Conservation (phyloP, 2,329 filamentous ascomycete species). For the Fusarium longipes region DNA sequence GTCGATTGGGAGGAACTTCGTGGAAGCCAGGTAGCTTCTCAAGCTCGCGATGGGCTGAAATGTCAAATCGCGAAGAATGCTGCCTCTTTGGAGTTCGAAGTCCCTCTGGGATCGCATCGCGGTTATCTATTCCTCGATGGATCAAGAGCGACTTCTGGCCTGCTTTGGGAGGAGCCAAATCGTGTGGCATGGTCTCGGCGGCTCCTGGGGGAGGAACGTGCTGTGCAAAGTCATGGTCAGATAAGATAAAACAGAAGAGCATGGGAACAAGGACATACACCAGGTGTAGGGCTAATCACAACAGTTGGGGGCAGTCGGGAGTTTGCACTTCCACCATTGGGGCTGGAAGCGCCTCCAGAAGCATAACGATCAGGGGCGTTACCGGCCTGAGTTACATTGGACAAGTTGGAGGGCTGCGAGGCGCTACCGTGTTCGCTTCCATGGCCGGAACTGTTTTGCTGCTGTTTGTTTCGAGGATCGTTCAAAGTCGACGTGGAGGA, state of each 20-base stretch:
- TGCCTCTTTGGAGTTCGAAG: slow-evolving; percentile 95
- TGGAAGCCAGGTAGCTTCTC: slow-evolving; percentile 98
- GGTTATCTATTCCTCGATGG: slow-evolving; percentile 87
- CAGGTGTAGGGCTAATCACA: slow-evolving; percentile 92
- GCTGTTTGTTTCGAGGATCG: slow-evolving; percentile 86
- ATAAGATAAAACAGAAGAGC: background rate
- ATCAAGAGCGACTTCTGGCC: slow-evolving; percentile 89
- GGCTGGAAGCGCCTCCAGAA: slow-evolving; percentile 50
- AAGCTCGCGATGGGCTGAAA: slow-evolving; percentile 94
- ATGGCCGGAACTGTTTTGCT: slow-evolving; percentile 63
- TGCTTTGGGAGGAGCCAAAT: slow-evolving; percentile 92
- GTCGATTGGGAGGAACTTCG: slow-evolving; percentile 92
- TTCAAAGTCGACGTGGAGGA: slow-evolving; percentile 90
- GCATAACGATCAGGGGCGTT: slow-evolving; percentile 58
- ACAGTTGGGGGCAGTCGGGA: slow-evolving; percentile 80
- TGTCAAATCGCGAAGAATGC: slow-evolving; percentile 97
- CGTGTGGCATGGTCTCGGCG: slow-evolving; percentile 97
- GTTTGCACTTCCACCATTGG: slow-evolving; percentile 51
- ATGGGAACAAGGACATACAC: slow-evolving; percentile 67
- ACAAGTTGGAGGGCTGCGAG: slow-evolving; percentile 55
- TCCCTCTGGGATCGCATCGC: slow-evolving; percentile 90
- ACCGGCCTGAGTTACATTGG: slow-evolving; percentile 53
- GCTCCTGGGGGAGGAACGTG: slow-evolving; percentile 93
- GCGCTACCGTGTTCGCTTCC: slow-evolving; percentile 57
- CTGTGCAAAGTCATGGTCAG: slow-evolving; percentile 51